Conservation (phyloP, 2,329 filamentous ascomycete genomes). For the Daldinia sp. region DNA sequence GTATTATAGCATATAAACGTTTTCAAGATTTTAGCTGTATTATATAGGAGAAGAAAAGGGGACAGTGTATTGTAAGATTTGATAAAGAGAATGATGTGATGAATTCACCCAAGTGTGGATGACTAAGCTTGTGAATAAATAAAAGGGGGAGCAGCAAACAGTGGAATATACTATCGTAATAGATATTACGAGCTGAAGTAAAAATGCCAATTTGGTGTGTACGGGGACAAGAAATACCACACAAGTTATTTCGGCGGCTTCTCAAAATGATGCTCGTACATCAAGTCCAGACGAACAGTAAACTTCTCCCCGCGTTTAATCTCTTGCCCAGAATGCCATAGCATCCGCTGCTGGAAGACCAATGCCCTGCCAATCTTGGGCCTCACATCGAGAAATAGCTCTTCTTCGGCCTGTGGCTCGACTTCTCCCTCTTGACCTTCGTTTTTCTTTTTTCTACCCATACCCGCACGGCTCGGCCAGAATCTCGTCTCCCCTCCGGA, state of each 20-base stretch:
- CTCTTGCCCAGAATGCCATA: slow-evolving; percentile 47
- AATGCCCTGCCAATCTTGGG: slow-evolving; percentile 45
- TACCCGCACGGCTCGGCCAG: slow-evolving; percentile 39
- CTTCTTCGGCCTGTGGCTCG: slow-evolving; percentile 5
- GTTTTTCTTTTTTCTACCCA: slow-evolving; percentile 39
- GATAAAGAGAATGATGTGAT: no score
- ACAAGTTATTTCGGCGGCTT: slow-evolving; percentile 7
- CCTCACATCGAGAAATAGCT: slow-evolving; percentile 43
- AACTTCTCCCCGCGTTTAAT: slow-evolving; percentile 45
- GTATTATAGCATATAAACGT: no score
- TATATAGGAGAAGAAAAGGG: no score
- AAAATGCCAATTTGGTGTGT: no score
- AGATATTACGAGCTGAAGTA: not conserved
- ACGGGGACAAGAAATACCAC: not conserved
- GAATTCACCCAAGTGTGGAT: no score
- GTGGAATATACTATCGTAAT: not conserved
- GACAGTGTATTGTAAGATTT: no score
- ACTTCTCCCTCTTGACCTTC: slow-evolving; percentile 3
- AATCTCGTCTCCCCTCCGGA: slow-evolving; percentile 40
- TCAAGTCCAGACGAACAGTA: slow-evolving; percentile 46
- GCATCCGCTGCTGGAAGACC: slow-evolving; percentile 46
- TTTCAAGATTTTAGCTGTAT: no score
- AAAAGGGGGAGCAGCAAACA: no score
- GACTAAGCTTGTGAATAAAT: not conserved
- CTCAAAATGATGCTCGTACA: slow-evolving; percentile 39